Evolutionary conservation across 805 yeast species (phyloP).

Genomic region (Schizosaccharomyces japonicus): DNA sequence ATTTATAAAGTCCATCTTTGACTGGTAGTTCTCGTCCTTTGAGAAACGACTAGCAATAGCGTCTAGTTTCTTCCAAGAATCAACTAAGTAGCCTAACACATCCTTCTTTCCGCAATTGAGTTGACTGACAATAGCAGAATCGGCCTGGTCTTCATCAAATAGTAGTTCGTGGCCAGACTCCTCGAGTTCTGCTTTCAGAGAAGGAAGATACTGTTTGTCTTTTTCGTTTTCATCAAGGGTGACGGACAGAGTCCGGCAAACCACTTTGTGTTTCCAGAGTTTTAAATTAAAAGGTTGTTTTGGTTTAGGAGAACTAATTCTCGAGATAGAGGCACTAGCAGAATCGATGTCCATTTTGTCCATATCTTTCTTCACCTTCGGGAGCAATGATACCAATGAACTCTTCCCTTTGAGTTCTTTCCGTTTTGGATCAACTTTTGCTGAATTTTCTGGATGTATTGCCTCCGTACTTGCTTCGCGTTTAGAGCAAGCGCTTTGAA

Average conservation of each 20-base stretch:
- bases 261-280: background rate
- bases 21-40: constrained; percentile 14
- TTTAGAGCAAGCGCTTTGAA: background rate
- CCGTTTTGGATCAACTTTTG: no score
- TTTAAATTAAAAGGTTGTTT: background rate
- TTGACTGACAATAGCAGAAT: background rate
- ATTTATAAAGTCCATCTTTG: constrained; percentile 21
- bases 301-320: background rate
- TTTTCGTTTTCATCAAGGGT: background rate
- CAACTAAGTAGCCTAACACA: background rate
- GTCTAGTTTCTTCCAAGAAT: constrained; percentile 8
- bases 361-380: no score
- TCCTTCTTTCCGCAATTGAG: background rate
- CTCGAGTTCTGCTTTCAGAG: background rate
- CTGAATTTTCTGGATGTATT: no score
- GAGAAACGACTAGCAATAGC: constrained; percentile 14
- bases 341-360: background rate
- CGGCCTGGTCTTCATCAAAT: background rate
- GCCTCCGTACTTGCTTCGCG: no score
- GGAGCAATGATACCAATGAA: no score
- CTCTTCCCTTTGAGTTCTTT: no score
- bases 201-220: background rate
- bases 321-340: background rate
- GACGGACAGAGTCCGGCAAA: background rate
- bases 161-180: background rate